These are phyloP conservation scores for Mycosphaerella arachidis DNA, from an alignment of 2,329 filamentous ascomycete genomes.

Conservation along the genomic window DNA sequence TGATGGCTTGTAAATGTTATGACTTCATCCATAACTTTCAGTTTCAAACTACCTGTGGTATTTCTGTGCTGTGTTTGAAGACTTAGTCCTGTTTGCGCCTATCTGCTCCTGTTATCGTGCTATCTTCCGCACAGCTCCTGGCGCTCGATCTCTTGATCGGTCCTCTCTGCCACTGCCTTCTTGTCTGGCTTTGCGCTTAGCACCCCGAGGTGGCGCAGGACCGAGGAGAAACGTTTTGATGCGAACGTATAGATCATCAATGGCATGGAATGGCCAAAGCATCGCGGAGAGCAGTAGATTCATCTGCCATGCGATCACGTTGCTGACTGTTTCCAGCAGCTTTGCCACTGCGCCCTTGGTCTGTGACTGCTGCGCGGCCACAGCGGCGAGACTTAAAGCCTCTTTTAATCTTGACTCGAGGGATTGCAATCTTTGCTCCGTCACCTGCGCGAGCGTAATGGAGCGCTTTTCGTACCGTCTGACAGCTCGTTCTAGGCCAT, in stretches of 20 bases:
- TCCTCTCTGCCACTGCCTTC: neutral
- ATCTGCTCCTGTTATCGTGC: neutral
- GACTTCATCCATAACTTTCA: neutral
- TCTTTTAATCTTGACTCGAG: slow-evolving; percentile 71
- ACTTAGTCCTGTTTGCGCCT: neutral
- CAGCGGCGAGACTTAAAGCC: slow-evolving; percentile 73
- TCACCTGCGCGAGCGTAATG: slow-evolving; percentile 68
- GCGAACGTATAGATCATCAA: slow-evolving; percentile 4
- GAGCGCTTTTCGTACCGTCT: slow-evolving; percentile 88
- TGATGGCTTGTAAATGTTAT: slow-evolving; percentile 29
- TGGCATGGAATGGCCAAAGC: slow-evolving; percentile 2
- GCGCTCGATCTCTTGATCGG: neutral
- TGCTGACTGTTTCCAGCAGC: slow-evolving; percentile 16
- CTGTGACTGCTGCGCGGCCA: slow-evolving; percentile 52
- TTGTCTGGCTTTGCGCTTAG: slow-evolving; percentile 3
- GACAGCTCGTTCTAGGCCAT: slow-evolving; percentile 82
- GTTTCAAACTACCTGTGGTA: neutral
- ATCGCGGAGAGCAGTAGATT: slow-evolving; percentile 7
- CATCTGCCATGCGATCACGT: slow-evolving; percentile 15
- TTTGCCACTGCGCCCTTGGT: slow-evolving; percentile 22
- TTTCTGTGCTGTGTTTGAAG: neutral
- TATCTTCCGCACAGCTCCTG: neutral
- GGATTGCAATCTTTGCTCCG: slow-evolving; percentile 67
- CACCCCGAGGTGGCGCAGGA: slow-evolving; percentile 2
- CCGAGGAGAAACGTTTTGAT: slow-evolving; percentile 3